phyloP scores from a whole-genome alignment of 2,329 filamentous ascomycete species.

The Curvularia verruculosa region DNA sequence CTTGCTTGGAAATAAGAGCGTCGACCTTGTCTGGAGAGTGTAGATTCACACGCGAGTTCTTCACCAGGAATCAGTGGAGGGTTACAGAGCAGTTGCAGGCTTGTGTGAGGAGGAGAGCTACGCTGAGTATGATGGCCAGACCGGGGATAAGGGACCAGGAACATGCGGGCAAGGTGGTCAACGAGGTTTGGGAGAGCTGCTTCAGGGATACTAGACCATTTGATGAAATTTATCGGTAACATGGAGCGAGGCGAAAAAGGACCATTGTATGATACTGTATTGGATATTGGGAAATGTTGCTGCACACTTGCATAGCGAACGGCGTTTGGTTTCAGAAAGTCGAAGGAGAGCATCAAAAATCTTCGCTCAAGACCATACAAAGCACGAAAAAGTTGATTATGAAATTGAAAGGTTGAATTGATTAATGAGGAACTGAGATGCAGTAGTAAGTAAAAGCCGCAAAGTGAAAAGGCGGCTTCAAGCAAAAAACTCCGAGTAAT shows the following conservation, averaged over 20 bases:
- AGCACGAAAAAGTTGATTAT: neutral
- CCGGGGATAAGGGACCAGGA: conserved; percentile 83
- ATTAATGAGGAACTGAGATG: conserved; percentile 6
- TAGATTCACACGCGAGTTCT: conserved; percentile 84
- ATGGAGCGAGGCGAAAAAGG: neutral
- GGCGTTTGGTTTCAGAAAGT: conserved; percentile 3
- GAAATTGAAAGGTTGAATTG: conserved; percentile 20
- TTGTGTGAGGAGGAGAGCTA: conserved; percentile 83
- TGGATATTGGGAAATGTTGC: neutral
- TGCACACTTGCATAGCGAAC: conserved; percentile 7
- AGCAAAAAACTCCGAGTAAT: conserved; percentile 15
- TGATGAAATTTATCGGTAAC: conserved; percentile 87
- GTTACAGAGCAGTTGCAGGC: conserved; percentile 92
- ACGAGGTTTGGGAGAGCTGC: conserved; percentile 99
- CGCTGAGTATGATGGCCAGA: conserved; percentile 77
- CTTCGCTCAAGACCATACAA: conserved; percentile 20
- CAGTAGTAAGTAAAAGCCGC: conserved; percentile 1
- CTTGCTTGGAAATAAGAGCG: conserved; percentile 95
- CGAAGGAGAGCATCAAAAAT: conserved; percentile 5
- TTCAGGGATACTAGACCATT: conserved; percentile 94
- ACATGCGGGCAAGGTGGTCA: conserved; percentile 85
- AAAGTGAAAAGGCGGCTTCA: neutral
- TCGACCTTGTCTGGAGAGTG: conserved; percentile 94
- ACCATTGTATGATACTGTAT: neutral
- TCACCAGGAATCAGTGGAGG: conserved; percentile 82